These are phyloP conservation scores for Camellia lanceoleosa DNA, from an alignment of 148 eudicot genomes.

Conservation along the genomic window DNA sequence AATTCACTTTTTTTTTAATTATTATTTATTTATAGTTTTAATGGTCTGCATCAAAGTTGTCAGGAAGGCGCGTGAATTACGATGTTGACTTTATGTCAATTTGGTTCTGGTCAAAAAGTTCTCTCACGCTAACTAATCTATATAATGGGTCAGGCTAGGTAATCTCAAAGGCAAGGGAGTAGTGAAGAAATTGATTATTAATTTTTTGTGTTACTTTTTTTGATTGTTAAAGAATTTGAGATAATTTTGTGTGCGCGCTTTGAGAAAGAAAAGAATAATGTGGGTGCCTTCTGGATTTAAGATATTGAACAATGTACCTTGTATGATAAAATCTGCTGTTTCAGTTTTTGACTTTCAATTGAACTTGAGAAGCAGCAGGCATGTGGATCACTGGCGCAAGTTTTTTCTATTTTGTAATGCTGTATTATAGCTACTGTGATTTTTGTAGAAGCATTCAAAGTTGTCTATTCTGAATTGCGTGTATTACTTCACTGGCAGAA, in stretches of 20 bases:
- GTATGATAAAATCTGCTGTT: too few relatives aligned
- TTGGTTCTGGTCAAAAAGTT: not conserved
- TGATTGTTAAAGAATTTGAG: not conserved
- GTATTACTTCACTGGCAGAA: constrained; percentile 40
- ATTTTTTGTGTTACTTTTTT: not conserved
- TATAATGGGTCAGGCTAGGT: constrained; percentile 3
- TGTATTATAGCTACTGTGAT: not conserved
- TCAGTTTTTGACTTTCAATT: not conserved
- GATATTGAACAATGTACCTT: not conserved
- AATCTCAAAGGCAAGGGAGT: not conserved
- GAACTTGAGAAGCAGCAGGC: not conserved
- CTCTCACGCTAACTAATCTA: not conserved
- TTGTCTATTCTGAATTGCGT: constrained; percentile 5
- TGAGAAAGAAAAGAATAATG: not conserved
- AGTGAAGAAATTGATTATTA: not conserved
- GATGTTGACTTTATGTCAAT: not conserved
- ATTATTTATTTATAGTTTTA: not conserved
- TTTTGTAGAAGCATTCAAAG: not conserved
- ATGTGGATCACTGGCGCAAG: not conserved
- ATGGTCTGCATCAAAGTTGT: not conserved
- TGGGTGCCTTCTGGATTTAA: not conserved
- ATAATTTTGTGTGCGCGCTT: not conserved
- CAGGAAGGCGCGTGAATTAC: not conserved
- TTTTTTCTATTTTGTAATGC: not conserved
- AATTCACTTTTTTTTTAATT: not conserved